Evolutionary conservation across 2,329 filamentous ascomycete genomes (phyloP).

Genomic region (Apiospora malaysiana): DNA sequence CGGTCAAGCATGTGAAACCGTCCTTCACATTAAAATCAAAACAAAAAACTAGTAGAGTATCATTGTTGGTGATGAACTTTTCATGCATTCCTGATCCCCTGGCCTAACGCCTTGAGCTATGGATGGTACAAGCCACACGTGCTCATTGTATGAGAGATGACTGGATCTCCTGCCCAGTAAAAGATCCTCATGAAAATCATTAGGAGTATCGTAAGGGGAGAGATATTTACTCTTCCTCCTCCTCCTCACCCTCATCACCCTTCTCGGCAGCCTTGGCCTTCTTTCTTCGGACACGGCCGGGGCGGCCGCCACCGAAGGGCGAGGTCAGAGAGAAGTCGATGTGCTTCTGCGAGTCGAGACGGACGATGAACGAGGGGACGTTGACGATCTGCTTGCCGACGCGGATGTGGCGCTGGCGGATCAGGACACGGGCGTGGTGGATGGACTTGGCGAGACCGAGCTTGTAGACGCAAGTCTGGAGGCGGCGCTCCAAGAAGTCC

Average conservation of each 20-base stretch:
- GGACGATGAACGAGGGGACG: constrained; percentile 98
- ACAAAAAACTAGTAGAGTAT: constrained; percentile 32
- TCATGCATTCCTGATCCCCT: constrained; percentile 46
- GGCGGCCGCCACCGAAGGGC: constrained; percentile 95
- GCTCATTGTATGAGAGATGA: constrained; percentile 36
- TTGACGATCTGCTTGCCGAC: constrained; percentile 99
- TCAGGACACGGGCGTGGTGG: constrained; percentile 99
- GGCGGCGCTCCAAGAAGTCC: constrained; percentile 99
- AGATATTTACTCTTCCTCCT: constrained; percentile 73
- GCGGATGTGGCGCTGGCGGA: constrained; percentile 99
- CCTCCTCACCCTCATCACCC: constrained; percentile 79
- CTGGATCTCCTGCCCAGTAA: constrained; percentile 40
- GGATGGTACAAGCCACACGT: constrained; percentile 45
- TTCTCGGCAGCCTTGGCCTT: constrained; percentile 97
- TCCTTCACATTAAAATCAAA: constrained; percentile 19
- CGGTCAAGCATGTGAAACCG: background rate
- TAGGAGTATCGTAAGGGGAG: constrained; percentile 27
- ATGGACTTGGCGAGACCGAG: constrained; percentile 99
- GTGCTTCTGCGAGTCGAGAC: constrained; percentile 99
- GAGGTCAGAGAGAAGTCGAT: constrained; percentile 98
- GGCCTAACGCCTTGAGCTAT: constrained; percentile 61
- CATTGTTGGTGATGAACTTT: constrained; percentile 31
- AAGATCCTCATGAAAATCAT: constrained; percentile 35
- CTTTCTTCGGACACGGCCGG: constrained; percentile 98
- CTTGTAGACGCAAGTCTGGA: constrained; percentile 99